Conservation (phyloP, 805 yeast species). For the Wickerhamomyces xylosicus region DNA sequence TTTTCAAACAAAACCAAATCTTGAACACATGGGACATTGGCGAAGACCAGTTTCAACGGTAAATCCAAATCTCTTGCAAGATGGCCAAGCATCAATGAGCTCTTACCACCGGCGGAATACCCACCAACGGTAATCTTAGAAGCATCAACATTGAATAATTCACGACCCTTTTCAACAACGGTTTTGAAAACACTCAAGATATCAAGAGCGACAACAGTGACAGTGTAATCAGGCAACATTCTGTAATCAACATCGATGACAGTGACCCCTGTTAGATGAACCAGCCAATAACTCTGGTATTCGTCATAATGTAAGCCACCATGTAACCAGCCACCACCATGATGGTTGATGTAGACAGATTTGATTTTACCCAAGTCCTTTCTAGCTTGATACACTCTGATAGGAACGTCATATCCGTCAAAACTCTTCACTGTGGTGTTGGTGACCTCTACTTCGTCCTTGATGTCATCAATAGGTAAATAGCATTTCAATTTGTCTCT, state of each 20-base stretch:
- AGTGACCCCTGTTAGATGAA: not conserved
- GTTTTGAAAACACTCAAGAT: constrained; percentile 20
- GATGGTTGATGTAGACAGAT: constrained; percentile 2
- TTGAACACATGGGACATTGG: constrained; percentile 1
- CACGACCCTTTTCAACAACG: not conserved
- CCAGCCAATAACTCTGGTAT: constrained; percentile 4
- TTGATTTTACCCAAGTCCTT: not conserved
- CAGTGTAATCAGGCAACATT: constrained; percentile 36
- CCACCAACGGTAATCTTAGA: not conserved
- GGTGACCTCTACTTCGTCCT: not conserved
- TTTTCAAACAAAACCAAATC: not conserved
- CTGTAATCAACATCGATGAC: constrained; percentile 38
- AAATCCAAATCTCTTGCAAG: not conserved
- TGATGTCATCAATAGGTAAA: not conserved
- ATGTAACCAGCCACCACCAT: constrained; percentile 5
- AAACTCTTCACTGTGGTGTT: not conserved
- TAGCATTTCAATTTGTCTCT: not conserved
- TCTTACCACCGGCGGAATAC: constrained; percentile 1
- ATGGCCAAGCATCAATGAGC: not conserved
- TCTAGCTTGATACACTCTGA: constrained; percentile 2
- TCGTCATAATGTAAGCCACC: constrained; percentile 1
- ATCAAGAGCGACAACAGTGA: constrained; percentile 35
- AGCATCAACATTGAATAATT: not conserved
- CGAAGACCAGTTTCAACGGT: not conserved
- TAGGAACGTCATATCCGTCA: constrained; percentile 1